Evolutionary conservation across 2,329 filamentous ascomycete species (phyloP).

Genomic region (Xylariaceae sp.): DNA sequence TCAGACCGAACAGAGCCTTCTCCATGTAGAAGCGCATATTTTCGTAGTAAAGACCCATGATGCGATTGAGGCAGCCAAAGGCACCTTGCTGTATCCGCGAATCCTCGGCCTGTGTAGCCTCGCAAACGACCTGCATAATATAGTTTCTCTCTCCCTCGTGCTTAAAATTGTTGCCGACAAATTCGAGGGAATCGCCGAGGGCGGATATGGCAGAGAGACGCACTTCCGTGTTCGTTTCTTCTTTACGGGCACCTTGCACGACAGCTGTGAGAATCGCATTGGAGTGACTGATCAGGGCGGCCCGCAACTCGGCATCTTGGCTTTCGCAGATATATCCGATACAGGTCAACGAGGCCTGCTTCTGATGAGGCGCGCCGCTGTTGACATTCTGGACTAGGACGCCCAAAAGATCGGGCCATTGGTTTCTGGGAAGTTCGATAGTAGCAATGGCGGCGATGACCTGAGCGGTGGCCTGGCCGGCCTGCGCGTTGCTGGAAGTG

Average conservation of each 20-base stretch:
- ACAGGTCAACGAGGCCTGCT: slow-evolving; percentile 92
- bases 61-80: slow-evolving; percentile 96
- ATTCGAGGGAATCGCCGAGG: slow-evolving; percentile 94
- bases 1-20: slow-evolving; percentile 96
- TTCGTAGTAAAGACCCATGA: slow-evolving; percentile 98
- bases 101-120: slow-evolving; percentile 94
- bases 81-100: slow-evolving; percentile 91
- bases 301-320: slow-evolving; percentile 83
- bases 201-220: slow-evolving; percentile 91
- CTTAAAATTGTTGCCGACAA: slow-evolving; percentile 97
- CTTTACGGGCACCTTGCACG: slow-evolving; percentile 94
- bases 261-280: slow-evolving; percentile 98
- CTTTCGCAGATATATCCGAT: slow-evolving; percentile 99
- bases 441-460: slow-evolving; percentile 93
- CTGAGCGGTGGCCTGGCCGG: slow-evolving; percentile 87
- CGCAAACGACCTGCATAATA: slow-evolving; percentile 99
- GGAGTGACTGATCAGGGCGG: slow-evolving; percentile 81
- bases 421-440: slow-evolving; percentile 89
- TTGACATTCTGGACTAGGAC: slow-evolving; percentile 91
- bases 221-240: slow-evolving; percentile 90
- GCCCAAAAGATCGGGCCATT: slow-evolving; percentile 92
- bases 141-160: slow-evolving; percentile 99
- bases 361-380: slow-evolving; percentile 81
- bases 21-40: slow-evolving; percentile 99
- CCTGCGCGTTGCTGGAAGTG: slow-evolving; percentile 75